Evolutionary conservation across 2,329 filamentous ascomycete genomes (phyloP).

Genomic region (Xylariaceae sp.): DNA sequence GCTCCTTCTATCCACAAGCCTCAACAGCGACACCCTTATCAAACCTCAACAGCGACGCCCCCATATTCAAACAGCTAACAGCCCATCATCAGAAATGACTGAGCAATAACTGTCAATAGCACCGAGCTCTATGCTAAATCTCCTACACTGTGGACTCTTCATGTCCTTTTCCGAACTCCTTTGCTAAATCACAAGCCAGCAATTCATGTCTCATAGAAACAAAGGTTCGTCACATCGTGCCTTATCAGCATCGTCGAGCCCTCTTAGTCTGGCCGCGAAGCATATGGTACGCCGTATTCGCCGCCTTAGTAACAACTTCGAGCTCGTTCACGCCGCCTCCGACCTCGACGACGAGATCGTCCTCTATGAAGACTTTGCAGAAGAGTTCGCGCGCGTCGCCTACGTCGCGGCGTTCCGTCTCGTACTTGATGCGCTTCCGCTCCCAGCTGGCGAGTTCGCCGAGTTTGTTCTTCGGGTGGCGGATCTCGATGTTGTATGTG

Average conservation of each 20-base stretch:
- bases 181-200: no score
- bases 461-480: slow-evolving; percentile 64
- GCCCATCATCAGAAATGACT: no score
- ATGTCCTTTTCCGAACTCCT: no score
- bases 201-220: no score
- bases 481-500: slow-evolving; percentile 49
- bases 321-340: slow-evolving; percentile 42
- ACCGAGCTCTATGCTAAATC: no score
- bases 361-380: neutral
- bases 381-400: slow-evolving; percentile 9
- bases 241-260: neutral
- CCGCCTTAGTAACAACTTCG: slow-evolving; percentile 53
- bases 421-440: slow-evolving; percentile 50
- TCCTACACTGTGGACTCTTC: no score
- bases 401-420: slow-evolving; percentile 30
- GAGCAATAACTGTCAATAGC: no score
- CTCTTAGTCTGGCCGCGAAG: slow-evolving; percentile 5
- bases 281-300: slow-evolving; percentile 40
- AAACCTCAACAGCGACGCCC: no score
- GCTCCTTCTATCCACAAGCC: no score
- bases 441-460: slow-evolving; percentile 48
- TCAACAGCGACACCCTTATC: no score
- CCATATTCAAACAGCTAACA: no score
- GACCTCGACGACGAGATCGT: slow-evolving; percentile 38
- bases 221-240: neutral